Conservation (phyloP, 768 basidiomycete genomes). For the Lactifluus hygrophoroides region DNA sequence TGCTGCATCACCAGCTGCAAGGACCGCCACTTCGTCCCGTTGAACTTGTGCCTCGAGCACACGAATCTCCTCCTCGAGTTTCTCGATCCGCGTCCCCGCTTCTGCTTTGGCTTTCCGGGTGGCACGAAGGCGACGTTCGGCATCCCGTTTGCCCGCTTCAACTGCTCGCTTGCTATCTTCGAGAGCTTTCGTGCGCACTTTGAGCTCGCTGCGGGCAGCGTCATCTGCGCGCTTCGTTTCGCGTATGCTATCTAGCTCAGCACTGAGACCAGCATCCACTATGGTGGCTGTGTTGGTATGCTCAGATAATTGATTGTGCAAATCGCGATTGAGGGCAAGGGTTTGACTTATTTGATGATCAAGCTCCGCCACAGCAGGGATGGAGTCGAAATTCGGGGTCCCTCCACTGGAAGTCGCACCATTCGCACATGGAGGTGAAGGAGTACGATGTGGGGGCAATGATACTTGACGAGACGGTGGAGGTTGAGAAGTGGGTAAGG, state of each 20-base stretch:
- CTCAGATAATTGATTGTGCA: slow-evolving; percentile 61
- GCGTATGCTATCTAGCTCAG: slow-evolving; percentile 62
- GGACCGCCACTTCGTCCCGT: slow-evolving; percentile 5
- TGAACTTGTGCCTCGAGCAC: slow-evolving; percentile 39
- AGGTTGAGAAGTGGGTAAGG: slow-evolving; percentile 21
- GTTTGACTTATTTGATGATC: slow-evolving; percentile 61
- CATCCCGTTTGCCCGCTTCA: slow-evolving; percentile 72
- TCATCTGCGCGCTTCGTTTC: slow-evolving; percentile 83
- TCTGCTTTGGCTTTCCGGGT: slow-evolving; percentile 57
- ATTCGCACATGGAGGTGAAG: slow-evolving; percentile 11
- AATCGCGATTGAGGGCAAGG: slow-evolving; percentile 54
- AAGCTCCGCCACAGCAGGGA: slow-evolving; percentile 64
- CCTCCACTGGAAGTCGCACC: slow-evolving; percentile 26
- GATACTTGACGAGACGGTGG: slow-evolving; percentile 17
- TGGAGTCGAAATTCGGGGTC: slow-evolving; percentile 44
- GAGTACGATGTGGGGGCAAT: slow-evolving; percentile 10
- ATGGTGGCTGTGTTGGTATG: slow-evolving; percentile 33
- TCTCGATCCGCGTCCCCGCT: slow-evolving; percentile 46
- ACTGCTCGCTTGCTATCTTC: slow-evolving; percentile 84
- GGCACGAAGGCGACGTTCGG: slow-evolving; percentile 79
- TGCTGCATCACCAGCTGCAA: slow-evolving; percentile 15
- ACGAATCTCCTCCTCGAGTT: slow-evolving; percentile 43
- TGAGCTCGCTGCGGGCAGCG: slow-evolving; percentile 62
- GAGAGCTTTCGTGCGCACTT: slow-evolving; percentile 71
- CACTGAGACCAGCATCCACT: slow-evolving; percentile 49